These are phyloP conservation scores for Quillaja saponaria DNA, from an alignment of 306 rosid genomes.

Conservation along the genomic window DNA sequence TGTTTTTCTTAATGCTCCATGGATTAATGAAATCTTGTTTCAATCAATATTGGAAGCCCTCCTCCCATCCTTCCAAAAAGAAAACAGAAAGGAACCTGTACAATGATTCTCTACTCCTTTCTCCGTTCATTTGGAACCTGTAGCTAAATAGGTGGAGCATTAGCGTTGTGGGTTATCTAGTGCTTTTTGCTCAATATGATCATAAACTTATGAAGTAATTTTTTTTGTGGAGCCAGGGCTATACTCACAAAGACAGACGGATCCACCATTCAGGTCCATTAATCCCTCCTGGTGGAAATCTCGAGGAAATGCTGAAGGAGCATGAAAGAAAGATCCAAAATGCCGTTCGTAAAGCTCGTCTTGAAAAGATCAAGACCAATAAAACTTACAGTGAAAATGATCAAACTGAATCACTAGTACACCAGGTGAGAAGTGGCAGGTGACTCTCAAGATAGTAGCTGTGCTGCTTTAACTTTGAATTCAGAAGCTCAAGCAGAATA, in stretches of 20 bases:
- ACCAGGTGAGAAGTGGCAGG: conserved; percentile 31
- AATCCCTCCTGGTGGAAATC: conserved; percentile 56
- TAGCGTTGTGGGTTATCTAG: background rate
- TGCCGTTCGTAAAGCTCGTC: conserved; percentile 73
- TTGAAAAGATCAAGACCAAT: conserved; percentile 52
- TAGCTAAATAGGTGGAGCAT: conserved; percentile 19
- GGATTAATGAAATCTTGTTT: background rate
- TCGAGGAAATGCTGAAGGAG: conserved; percentile 77
- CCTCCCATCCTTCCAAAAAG: no score
- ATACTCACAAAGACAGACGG: conserved; percentile 43
- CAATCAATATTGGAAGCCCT: no score
- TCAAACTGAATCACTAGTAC: conserved; percentile 56
- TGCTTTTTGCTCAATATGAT: conserved; percentile 13
- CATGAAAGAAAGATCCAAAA: conserved; percentile 74
- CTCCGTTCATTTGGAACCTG: conserved; percentile 2
- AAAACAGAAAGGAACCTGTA: no score
- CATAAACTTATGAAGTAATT: conserved; percentile 23
- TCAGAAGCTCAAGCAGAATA: conserved; percentile 30
- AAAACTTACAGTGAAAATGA: conserved; percentile 38
- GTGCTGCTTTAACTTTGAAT: conserved; percentile 22
- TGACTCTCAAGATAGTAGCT: conserved; percentile 30
- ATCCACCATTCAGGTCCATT: conserved; percentile 74
- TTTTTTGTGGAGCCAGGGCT: conserved; percentile 43
- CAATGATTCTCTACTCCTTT: conserved; percentile 10
- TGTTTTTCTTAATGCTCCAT: conserved; percentile 15